A percentile compares a stretch with the other conserved stretches of the same genome.
Evolutionary conservation across 228 moss, liverwort and hornwort genomes (phyloP).

Genomic region (Sphagnum magellanicum): DNA sequence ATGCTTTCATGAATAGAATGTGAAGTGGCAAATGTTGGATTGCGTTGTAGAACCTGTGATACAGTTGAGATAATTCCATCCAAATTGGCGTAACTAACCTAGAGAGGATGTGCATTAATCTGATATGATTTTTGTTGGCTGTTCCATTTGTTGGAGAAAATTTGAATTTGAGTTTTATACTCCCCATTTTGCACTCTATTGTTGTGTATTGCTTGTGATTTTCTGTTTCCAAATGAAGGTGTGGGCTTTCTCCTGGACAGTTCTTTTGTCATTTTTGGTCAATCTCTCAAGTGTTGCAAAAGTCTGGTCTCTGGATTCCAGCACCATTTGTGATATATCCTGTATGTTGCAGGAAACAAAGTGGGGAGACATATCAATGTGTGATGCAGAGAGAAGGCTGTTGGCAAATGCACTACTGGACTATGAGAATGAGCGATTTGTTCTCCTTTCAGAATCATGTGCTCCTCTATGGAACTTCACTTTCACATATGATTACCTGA

Average conservation of each 20-base stretch:
- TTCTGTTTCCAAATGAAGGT: neutral
- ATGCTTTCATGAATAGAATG: no score
- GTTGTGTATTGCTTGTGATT: neutral
- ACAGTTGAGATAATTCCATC: no score
- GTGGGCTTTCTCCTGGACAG: neutral
- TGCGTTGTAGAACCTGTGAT: no score
- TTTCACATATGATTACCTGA: constrained; percentile 47
- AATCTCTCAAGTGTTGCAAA: neutral
- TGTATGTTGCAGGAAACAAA: constrained; percentile 30
- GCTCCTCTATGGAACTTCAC: constrained; percentile 75
- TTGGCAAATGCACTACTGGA: constrained; percentile 83
- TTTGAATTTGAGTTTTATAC: no score
- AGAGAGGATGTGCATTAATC: no score
- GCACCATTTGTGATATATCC: no score
- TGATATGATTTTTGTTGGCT: no score
- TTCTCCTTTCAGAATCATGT: constrained; percentile 79
- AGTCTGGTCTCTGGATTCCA: no score
- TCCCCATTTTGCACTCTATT: no score
- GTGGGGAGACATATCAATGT: constrained; percentile 99
- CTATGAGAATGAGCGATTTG: constrained; percentile 67
- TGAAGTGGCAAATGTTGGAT: no score
- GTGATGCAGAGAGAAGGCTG: constrained; percentile 83
- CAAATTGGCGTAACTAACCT: no score
- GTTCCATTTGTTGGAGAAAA: no score
- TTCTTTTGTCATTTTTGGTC: neutral